Evolutionary conservation across 106 monocot genomes (phyloP), one percentile per base, ranked within the genome.

Genomic region (Dendrobium chrysotoxum): DNA sequence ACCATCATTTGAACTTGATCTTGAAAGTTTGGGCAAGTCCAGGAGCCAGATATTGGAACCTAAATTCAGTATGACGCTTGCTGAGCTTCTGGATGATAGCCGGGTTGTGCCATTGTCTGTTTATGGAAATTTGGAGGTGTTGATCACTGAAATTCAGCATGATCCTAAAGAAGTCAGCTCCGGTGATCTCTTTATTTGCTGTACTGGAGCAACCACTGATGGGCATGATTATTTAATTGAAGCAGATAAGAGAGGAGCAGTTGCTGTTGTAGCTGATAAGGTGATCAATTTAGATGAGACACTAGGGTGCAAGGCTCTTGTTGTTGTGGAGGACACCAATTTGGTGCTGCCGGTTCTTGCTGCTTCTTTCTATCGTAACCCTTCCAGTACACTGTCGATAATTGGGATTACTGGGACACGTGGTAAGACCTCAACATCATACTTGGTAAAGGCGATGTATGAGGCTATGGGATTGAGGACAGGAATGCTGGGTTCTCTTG

Each of bases 21-120:
- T 95, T 38, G 88, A 84, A 61, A 81, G 68, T 61, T 79, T 91
- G 18, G 87, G 89, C 54, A 87, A 75, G 35, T 81, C 84, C 1
- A 80, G 53, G 7, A 78, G 70, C 4, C 86, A 82, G 28, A 87
- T 99, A 28, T 20, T 87, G 80, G 91, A 92, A 41, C 95, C 93
- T 28, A 82, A 83, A 77, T 95, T 93, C 80, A 83, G 75, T 8
- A 91, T 95, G 92, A 94, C 88, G 2, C 85, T 98, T 18, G 92
- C 89, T 0, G 94, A 98, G 84, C 91, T 98, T 10, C 85, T 98
- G 53, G 97, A 98, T 40, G 94, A 98, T 78, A 94, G 94, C 79
- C 77, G 85, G 57, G 85, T 98, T 7, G 92, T 94, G 68, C 97
- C 97, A 4, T 77, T 94, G 12, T 89, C 92, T 4, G 92, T 98